Base-by-base conservation (phyloP, 164 flowering plant genomes). In the Saururus chinensis region DNA sequence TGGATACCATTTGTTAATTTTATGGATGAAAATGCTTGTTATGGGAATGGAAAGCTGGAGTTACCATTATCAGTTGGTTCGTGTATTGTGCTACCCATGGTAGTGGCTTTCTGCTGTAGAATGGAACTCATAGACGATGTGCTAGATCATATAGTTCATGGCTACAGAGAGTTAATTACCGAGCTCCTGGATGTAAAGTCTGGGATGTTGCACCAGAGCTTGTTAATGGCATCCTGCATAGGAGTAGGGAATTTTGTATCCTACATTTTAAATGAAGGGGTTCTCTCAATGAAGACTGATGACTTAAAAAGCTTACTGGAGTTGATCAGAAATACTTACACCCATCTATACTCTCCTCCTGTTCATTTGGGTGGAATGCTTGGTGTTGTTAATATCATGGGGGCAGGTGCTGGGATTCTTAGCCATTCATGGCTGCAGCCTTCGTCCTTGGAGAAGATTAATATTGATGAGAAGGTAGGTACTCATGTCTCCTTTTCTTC, bases 321-420 rank as follows among this genome's bases (percentile, higher is more conserved):
- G 52, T 66, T 87, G 61, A 88, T 80, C 64, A 83, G 76, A 71
- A 80, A 64, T 70, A 67, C 82, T 58, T 91, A 89, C 72, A 76
- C 85, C 19, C 70, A 61, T 60, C 72, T 85, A 64, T 70, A 77
- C 54, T 87, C 88, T 68, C 84, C 89, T 37, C 55, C 71, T 51
- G 63, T 84, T 62, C 86, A 80, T 75, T 71, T 91, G 60, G 89
- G 97, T 76, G 97, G 88, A 26, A 85, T 95, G 95, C 82, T 95
- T 77, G 99, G 97, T 71, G 87, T 91, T 70, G 90, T 95, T 61
- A 95, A 87, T 80, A 77, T 84, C 61, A 67, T 95, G 60, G 97
- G 96, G 59, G 97, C 93, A 22, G 78, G 81, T 59, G 89, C 88
- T 24, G 99, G 96, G 52, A 68, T 57, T 63, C 63, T 82, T 59